A percentile compares a stretch with the other conserved stretches of the same genome.
phyloP scores from a whole-genome alignment of 1,284 basidiomycete species.

The Fomes fomentarius region DNA sequence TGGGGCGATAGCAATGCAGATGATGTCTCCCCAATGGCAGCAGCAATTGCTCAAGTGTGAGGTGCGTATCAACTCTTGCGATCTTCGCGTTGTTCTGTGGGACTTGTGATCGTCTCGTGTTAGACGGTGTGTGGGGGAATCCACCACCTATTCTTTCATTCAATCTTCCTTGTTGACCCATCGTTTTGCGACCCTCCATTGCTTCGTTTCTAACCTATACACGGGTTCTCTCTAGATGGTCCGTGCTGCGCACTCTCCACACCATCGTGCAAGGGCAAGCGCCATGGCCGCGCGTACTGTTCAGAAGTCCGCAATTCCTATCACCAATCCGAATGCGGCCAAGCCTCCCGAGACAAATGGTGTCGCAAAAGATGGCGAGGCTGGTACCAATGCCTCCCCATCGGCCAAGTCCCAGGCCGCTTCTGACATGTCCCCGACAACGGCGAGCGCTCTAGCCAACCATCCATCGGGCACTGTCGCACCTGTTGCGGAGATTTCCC shows the following conservation, averaged over 20 bases:
- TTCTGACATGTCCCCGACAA: slow-evolving; percentile 41
- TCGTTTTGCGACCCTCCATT: neutral
- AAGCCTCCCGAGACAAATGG: slow-evolving; percentile 47
- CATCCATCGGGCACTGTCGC: slow-evolving; percentile 76
- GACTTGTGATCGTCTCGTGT: too few species aligned
- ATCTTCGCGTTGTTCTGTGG: too few species aligned
- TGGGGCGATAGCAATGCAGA: slow-evolving; percentile 56
- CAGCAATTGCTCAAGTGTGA: slow-evolving; percentile 82
- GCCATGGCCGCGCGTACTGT: slow-evolving; percentile 80
- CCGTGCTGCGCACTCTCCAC: slow-evolving; percentile 74
- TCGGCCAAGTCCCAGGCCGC: slow-evolving; percentile 38
- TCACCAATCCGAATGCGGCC: slow-evolving; percentile 78
- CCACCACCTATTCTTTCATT: neutral
- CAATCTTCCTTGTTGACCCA: neutral
- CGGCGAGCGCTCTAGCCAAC: slow-evolving; percentile 47
- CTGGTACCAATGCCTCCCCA: slow-evolving; percentile 31
- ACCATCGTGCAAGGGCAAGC: slow-evolving; percentile 79
- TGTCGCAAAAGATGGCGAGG: slow-evolving; percentile 28
- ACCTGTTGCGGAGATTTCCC: slow-evolving; percentile 64
- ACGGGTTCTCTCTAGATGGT: slow-evolving; percentile 53
- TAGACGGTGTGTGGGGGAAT: too few species aligned
- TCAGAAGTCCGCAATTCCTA: slow-evolving; percentile 79
- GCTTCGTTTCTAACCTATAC: neutral
- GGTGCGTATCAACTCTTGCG: slow-evolving; percentile 42
- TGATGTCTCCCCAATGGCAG: slow-evolving; percentile 77